phyloP scores from a whole-genome alignment of 208 protist species.

The Trypanosoma platydactyli region DNA sequence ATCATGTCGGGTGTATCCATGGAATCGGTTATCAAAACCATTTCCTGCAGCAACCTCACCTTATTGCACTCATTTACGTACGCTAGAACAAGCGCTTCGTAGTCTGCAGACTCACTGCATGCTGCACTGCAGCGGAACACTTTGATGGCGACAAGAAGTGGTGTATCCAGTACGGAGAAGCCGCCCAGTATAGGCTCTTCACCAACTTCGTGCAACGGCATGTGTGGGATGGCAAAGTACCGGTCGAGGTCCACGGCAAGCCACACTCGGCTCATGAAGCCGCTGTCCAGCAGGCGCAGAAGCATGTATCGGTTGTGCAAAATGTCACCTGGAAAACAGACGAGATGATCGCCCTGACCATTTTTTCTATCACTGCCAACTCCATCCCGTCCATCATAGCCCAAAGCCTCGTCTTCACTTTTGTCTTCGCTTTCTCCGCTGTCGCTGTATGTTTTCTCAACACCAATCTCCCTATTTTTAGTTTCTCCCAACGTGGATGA shows the following conservation, averaged over 20 bases:
- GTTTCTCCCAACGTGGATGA: no score
- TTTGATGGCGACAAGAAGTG: constrained; percentile 75
- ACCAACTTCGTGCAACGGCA: constrained; percentile 40
- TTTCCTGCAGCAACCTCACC: constrained; percentile 28
- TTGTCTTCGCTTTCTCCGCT: constrained; percentile 5
- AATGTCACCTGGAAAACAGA: constrained; percentile 64
- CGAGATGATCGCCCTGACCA: constrained; percentile 49
- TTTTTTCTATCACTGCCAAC: constrained; percentile 41
- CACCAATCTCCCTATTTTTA: background rate
- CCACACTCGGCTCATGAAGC: constrained; percentile 63
- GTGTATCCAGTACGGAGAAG: constrained; percentile 35
- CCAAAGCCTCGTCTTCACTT: background rate
- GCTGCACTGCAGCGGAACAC: constrained; percentile 56
- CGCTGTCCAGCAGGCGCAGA: constrained; percentile 47
- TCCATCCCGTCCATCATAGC: constrained; percentile 17
- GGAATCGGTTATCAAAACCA: constrained; percentile 10
- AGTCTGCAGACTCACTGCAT: constrained; percentile 41
- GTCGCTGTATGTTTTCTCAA: background rate
- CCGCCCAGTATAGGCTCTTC: constrained; percentile 36
- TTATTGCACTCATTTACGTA: constrained; percentile 55
- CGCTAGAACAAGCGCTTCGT: constrained; percentile 46
- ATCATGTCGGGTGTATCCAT: background rate
- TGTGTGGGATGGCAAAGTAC: constrained; percentile 40
- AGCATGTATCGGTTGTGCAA: constrained; percentile 59
- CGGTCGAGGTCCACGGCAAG: constrained; percentile 65